phyloP scores from a whole-genome alignment of 192 early-diverging fungal species.

The Coemansia sp. region DNA sequence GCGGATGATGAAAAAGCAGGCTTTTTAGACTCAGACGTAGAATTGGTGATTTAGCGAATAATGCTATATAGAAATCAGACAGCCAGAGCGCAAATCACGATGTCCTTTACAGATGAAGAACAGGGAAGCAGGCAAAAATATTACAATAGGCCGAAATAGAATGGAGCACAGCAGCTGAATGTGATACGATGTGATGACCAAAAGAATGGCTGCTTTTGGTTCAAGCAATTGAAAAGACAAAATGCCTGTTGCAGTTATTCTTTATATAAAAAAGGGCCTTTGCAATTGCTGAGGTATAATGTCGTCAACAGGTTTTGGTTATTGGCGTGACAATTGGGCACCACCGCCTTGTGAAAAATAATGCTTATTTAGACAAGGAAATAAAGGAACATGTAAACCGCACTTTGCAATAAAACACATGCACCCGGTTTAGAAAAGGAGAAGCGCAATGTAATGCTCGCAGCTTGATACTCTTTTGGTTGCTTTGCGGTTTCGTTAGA shows the following conservation, averaged over 20 bases:
- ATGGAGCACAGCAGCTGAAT: background rate
- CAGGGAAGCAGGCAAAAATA: background rate
- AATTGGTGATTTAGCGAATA: conserved; percentile 5
- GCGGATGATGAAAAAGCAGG: background rate
- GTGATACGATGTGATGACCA: background rate
- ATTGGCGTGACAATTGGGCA: background rate
- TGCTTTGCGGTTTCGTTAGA: background rate
- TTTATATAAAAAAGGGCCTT: background rate
- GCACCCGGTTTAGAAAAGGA: background rate
- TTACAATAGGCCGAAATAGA: background rate
- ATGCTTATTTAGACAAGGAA: background rate
- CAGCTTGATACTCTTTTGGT: background rate
- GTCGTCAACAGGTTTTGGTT: background rate
- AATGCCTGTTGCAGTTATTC: background rate
- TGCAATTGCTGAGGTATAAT: background rate
- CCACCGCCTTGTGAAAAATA: background rate
- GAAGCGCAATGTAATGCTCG: background rate
- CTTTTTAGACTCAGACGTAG: background rate
- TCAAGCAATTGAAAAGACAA: background rate
- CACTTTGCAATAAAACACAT: background rate
- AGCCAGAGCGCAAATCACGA: background rate
- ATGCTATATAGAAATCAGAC: background rate
- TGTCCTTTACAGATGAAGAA: background rate
- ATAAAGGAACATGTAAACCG: background rate
- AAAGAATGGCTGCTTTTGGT: background rate